Evolutionary conservation across 2,329 filamentous ascomycete genomes (phyloP).

Genomic region (Botryotinia calthae): DNA sequence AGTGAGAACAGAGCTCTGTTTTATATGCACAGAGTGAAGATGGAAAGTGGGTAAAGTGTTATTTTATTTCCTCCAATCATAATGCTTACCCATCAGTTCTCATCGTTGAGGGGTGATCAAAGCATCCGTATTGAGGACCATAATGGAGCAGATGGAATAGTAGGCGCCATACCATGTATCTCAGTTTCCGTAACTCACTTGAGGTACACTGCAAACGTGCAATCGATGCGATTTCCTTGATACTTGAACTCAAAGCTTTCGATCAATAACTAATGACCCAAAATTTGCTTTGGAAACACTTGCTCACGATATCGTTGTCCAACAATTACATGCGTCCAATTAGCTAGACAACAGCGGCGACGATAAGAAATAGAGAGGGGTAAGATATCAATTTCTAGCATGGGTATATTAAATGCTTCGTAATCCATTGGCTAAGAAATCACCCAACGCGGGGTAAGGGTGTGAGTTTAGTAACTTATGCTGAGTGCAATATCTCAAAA

Average conservation of each 20-base stretch:
- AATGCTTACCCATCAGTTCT: too few relatives aligned
- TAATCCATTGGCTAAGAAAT: background rate
- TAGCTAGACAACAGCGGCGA: background rate
- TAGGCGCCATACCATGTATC: background rate
- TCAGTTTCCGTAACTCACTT: background rate
- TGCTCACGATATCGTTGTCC: background rate
- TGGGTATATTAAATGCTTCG: background rate
- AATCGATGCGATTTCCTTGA: background rate
- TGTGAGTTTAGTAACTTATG: background rate
- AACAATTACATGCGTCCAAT: background rate
- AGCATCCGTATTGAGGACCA: background rate
- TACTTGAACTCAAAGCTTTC: background rate
- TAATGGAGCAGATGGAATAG: background rate
- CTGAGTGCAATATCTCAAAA: background rate
- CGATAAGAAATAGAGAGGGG: background rate
- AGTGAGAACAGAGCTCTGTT: too few relatives aligned
- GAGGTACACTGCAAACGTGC: background rate
- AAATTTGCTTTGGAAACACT: background rate
- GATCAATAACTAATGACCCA: background rate
- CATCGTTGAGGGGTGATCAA: too few relatives aligned
- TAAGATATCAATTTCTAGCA: background rate
- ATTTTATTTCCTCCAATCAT: too few relatives aligned
- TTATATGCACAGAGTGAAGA: too few relatives aligned
- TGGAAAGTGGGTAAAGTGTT: too few relatives aligned
- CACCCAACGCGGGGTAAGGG: background rate